phyloP scores from a whole-genome alignment of 352 stramenopile species.

The Globisporangium uncinulatum region DNA sequence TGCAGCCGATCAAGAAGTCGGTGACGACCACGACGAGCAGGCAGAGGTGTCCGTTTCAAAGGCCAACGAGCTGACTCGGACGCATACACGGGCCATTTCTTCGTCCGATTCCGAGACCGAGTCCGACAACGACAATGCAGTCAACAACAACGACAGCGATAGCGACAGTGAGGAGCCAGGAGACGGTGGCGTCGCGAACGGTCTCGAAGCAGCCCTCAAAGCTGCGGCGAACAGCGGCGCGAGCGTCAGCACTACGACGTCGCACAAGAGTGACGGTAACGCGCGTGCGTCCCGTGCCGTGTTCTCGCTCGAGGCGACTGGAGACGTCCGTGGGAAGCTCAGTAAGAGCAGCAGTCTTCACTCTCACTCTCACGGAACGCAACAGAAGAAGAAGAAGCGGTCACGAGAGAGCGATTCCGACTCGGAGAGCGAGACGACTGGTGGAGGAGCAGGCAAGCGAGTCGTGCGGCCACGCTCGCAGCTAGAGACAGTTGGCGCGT shows the following conservation, averaged over 20 bases:
- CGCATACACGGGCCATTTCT: constrained; percentile 4
- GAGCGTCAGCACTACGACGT: background rate
- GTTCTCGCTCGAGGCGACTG: constrained; percentile 6
- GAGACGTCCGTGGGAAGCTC: constrained; percentile 8
- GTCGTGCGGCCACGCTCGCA: constrained; percentile 6
- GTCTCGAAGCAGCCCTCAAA: constrained; percentile 53
- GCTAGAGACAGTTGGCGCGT: background rate
- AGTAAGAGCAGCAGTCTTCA: background rate
- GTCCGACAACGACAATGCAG: constrained; percentile 13
- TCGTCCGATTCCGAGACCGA: constrained; percentile 29
- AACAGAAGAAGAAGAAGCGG: constrained; percentile 9
- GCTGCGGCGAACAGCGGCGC: constrained; percentile 19
- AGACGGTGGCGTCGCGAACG: constrained; percentile 21
- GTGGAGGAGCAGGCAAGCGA: constrained; percentile 5
- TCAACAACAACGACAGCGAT: constrained; percentile 1
- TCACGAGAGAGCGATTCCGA: background rate
- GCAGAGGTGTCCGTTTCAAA: background rate
- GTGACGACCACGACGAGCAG: background rate
- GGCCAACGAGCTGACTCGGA: background rate
- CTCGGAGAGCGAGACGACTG: background rate
- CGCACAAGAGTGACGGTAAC: constrained; percentile 1
- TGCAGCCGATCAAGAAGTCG: background rate
- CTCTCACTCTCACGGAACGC: background rate
- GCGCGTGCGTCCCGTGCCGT: background rate
- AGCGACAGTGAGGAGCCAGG: constrained; percentile 2